Base-by-base conservation (phyloP, 305 asterid genomes). In the Striga hermonthica region DNA sequence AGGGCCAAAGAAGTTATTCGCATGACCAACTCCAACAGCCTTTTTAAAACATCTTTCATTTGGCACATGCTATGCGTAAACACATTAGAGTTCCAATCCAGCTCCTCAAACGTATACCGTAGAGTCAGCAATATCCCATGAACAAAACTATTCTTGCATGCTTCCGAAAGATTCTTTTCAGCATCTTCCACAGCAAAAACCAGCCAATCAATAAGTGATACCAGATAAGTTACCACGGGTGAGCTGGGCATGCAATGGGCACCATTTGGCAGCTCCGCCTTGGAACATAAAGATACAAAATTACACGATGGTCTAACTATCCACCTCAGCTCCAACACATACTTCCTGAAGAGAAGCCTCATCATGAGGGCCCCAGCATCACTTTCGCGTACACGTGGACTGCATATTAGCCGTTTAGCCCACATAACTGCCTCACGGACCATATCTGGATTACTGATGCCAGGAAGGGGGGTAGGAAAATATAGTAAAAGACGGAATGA, bases 301-400 rank as follows among this genome's bases (percentile, higher is more conserved):
- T 84, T 74, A 74, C 75, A 64, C 48, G 95, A 82, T 65, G 83
- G 81, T 67, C 68, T 75, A 65, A 90, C 77, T 43, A 76, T 75
- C 97, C 97, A 90, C 57, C 94, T 69, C 52, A 83, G 92, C 72
- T 87, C 95, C 72, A 88, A 40, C 43, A 88, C 99, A 78, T 88
- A 93, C 82, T 93, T 93, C 75, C 95, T 81, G 59, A 93, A 93
- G 60, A 93, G 74, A 73, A 93, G 95, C 47, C 95, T 87, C 56
- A 90, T 74, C 58, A 94, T 83, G 72, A 93, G 86, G 72, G 99
- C 97, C 60, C 99, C 99, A 72, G 99, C 99, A 79, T 93, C 99
- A 82, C 95, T 82, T 83, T 93, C 99, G 74, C 99, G 79, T 52
- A 93, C 99, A 38, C 99, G 99, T 68, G 99, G 97, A 69, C 97